Evolutionary conservation across 805 yeast genomes (phyloP), one percentile per base, ranked within the genome.

Genomic region (Sugiyamaella mastotermitis): DNA sequence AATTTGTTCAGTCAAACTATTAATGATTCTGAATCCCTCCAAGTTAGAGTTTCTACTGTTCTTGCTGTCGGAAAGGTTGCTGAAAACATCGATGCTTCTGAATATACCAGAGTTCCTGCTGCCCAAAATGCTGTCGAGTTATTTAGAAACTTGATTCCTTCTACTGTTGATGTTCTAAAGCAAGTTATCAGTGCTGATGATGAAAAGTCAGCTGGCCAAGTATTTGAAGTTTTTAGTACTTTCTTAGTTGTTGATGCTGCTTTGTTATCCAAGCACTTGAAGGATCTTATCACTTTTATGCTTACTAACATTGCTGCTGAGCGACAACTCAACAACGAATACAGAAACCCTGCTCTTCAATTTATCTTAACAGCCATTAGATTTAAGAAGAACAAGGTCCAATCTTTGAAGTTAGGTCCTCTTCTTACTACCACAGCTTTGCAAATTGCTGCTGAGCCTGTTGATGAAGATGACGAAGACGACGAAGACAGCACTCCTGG

Each of bases 401-500:
- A 78, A 38, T 71, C 84, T 49, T 79, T 82, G 57, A 85, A 85
- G 64, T 67, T 88, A 48, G 98, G 97, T 43, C 88, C 86, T 31
- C 75, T 72, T 40, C 72, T 92, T 51, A 77, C 92, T 30, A 60
- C 74, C 46, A 72, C 82, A 45, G 90, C 92, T 41, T 66, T 85
- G 42, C 71, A 74, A 50, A 78, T 90, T 47, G 81, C 92, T 17
- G 72, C 87, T 46, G 95, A 85, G 63, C 78, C 74, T 52, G 60
- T 65, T 37, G 94, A 83, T 52, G 92, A 83, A 49, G 81, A 76
- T 31, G 83, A 76, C 38, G 94, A 87, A 52, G 90, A 84, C 50
- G 96, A 87, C 61, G 96, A 87, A 65, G 97, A 90, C 63, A 82
- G 78, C 54, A 73, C 79, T 39, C 94, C 95, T 40, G 63, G 78